Evolutionary conservation across 83 land plant genomes (phyloP).

Genomic region (Diphasiastrum complanatum): DNA sequence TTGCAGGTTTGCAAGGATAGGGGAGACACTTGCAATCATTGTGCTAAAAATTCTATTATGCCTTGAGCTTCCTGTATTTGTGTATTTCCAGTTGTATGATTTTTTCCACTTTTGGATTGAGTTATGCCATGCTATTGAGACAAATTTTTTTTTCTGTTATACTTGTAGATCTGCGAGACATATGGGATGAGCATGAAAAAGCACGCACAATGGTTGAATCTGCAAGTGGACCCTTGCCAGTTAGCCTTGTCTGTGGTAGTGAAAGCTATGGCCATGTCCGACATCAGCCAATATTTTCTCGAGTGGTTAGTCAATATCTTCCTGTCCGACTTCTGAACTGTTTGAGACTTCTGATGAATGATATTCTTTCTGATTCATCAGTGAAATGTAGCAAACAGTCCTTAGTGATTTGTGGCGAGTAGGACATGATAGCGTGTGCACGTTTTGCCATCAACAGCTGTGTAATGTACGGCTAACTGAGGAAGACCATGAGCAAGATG

Average conservation of each 20-base stretch:
- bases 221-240: slow-evolving; percentile 7
- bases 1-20: too few species aligned
- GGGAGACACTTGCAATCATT: too few species aligned
- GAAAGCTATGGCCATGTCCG: slow-evolving; percentile 13
- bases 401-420: neutral
- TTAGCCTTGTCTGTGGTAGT: neutral
- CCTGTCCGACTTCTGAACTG: too few species aligned
- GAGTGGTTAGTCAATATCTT: slow-evolving; percentile 2
- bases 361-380: neutral
- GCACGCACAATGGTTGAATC: slow-evolving; percentile 31
- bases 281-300: neutral
- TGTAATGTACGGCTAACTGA: slow-evolving; percentile 21
- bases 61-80: too few species aligned
- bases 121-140: neutral
- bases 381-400: neutral
- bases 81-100: too few species aligned
- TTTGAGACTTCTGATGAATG: too few species aligned
- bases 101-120: neutral
- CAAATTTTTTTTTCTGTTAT: neutral
- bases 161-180: slow-evolving; percentile 9
- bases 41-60: too few species aligned
- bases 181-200: slow-evolving; percentile 31
- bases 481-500: slow-evolving; percentile 29
- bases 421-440: neutral
- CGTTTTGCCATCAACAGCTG: neutral